Evolutionary conservation across 345 rosid genomes (phyloP), one percentile per base, ranked within the genome.

Genomic region (Erucastrum elatum): DNA sequence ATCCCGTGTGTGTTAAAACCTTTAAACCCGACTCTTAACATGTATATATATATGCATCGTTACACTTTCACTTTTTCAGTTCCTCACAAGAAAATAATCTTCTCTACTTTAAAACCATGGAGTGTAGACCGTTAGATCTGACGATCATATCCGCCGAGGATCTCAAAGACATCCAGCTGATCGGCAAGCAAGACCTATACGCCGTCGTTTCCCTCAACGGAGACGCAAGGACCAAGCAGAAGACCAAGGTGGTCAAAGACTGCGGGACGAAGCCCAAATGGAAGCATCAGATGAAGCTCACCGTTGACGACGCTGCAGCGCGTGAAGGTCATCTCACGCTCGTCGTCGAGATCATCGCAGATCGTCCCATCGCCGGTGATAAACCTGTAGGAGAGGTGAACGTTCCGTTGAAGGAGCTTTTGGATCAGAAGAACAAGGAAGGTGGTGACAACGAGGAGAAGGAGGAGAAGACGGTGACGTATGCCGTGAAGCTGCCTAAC

Each of bases 151-250:
- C 89, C 0, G 96, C 91, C 2, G 78, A 77, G 21, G 91, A 84
- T 33, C 85, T 93, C 3, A 87, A 87, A 72, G 87, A 87, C 30
- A 75, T 85, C 51, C 90, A 87, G 6, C 8, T 84, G 63, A 75
- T 91, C 82, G 74, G 88, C 59, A 89, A 84, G 69, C 92, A 90
- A 86, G 89, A 87, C 72, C 82, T 88, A 1, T 91, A 87, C 76
- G 90, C 85, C 2, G 82, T 83, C 68, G 91, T 82, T 64, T 75
- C 88, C 2, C 68, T 91, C 81, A 71, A 82, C 56, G 84, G 84
- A 4, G 90, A 87, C 59, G 81, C 75, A 0, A 46, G 84, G n/a
- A 61, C 87, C 12, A 66, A 77, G 66, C 89, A 86, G 67, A 87
- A 81, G 51, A 86, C 94, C 0, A 83, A 81, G 6, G 83, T 86